A percentile compares a stretch with the other conserved stretches of the same genome.
Evolutionary conservation across 305 asterid species (phyloP).

Genomic region (Lippia alba): DNA sequence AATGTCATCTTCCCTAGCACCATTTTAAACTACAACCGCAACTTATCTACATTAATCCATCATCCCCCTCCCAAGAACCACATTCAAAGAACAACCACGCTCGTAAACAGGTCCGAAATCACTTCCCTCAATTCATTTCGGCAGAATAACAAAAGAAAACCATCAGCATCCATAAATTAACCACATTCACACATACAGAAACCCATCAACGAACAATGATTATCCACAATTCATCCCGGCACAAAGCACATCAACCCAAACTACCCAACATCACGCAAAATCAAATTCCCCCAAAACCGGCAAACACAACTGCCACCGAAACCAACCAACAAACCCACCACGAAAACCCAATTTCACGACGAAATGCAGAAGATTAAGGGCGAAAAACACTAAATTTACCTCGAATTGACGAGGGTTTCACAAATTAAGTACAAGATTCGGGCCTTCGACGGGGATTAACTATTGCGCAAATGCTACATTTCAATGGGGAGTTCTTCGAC

Average conservation of each 20-base stretch:
- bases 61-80: not conserved
- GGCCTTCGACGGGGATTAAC: slow-evolving; percentile 18
- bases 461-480: slow-evolving; percentile 26
- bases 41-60: not conserved
- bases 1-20: slow-evolving; percentile 4
- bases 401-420: slow-evolving; percentile 39
- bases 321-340: not conserved
- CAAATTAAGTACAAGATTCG: slow-evolving; percentile 8
- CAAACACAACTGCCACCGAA: slow-evolving; percentile 2
- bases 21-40: not conserved
- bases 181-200: slow-evolving; percentile 1
- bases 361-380: slow-evolving; percentile 20
- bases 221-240: not conserved
- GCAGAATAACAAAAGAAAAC: not conserved
- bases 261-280: not conserved
- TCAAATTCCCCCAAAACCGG: not conserved
- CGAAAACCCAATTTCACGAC: slow-evolving; percentile 3
- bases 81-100: not conserved
- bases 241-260: slow-evolving; percentile 12
- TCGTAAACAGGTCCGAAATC: not conserved
- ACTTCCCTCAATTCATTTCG: too few relatives aligned
- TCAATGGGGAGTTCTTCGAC: not conserved
- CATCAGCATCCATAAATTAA: not conserved
- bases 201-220: not conserved
- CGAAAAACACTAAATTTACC: slow-evolving; percentile 33